Conservation (phyloP, 2,329 filamentous ascomycete species). For the Talaromyces sp. region DNA sequence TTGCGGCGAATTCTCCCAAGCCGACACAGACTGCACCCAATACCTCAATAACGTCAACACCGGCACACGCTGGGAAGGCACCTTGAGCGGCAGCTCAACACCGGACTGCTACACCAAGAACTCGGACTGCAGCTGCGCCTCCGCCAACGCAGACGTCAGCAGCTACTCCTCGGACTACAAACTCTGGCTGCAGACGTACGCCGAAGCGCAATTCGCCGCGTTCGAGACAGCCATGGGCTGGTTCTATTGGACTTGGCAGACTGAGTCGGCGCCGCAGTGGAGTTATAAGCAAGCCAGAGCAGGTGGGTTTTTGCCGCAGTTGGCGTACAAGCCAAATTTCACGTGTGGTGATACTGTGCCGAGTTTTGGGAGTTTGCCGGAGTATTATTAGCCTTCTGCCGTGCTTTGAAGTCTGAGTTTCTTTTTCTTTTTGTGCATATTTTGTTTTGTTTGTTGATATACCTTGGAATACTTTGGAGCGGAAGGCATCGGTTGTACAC, state of each 20-base stretch:
- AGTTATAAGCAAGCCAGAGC: slow-evolving; percentile 65
- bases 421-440: slow-evolving; percentile 2
- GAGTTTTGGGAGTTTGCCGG: slow-evolving; percentile 44
- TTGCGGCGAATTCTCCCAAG: slow-evolving; percentile 96
- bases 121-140: slow-evolving; percentile 67
- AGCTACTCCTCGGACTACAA: slow-evolving; percentile 74
- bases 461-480: not conserved
- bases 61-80: slow-evolving; percentile 85
- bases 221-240: slow-evolving; percentile 94
- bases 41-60: slow-evolving; percentile 86
- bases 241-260: slow-evolving; percentile 99
- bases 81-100: slow-evolving; percentile 40
- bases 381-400: slow-evolving; percentile 37
- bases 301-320: slow-evolving; percentile 70
- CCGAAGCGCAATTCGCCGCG: slow-evolving; percentile 90
- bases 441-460: not conserved
- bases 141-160: slow-evolving; percentile 70
- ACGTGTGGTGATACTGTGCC: slow-evolving; percentile 56
- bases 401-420: too few relatives aligned
- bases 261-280: slow-evolving; percentile 83
- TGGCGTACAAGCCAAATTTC: slow-evolving; percentile 69
- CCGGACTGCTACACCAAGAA: slow-evolving; percentile 67
- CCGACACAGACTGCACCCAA: slow-evolving; percentile 87
- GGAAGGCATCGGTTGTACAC: not conserved
- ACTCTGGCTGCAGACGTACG: slow-evolving; percentile 81